Percentiles rank a stretch among this genome's conserved stretches.
Evolutionary conservation across 208 protist genomes (phyloP).

Genomic region (Lotmaria passim): DNA sequence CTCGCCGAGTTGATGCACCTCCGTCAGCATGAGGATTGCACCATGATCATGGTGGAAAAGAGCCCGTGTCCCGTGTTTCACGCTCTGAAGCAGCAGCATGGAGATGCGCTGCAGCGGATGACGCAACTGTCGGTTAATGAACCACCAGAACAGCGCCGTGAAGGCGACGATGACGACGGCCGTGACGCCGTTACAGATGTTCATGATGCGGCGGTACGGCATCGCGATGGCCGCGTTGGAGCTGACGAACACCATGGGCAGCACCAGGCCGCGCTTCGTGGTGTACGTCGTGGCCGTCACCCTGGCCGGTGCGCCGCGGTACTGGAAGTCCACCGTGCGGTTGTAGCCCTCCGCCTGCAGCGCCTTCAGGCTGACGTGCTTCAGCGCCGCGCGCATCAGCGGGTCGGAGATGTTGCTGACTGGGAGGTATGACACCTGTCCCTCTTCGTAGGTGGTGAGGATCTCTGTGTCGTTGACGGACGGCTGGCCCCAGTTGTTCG

Average conservation of each 20-base stretch:
- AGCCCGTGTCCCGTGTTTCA: background rate
- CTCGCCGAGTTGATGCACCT: constrained; percentile 10
- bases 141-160: constrained; percentile 7
- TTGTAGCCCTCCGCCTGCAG: constrained; percentile 11
- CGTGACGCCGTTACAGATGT: constrained; percentile 19
- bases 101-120: constrained; percentile 12
- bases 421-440: constrained; percentile 11
- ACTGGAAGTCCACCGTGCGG: constrained; percentile 8
- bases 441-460: background rate
- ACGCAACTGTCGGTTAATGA: constrained; percentile 7
- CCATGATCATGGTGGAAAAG: background rate
- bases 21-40: background rate
- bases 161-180: constrained; percentile 7
- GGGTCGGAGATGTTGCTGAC: constrained; percentile 36
- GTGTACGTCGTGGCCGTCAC: constrained; percentile 5
- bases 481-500: constrained; percentile 36
- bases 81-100: background rate
- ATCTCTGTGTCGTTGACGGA: constrained; percentile 13
- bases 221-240: constrained; percentile 1
- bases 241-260: constrained; percentile 22
- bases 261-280: background rate
- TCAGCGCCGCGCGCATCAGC: constrained; percentile 41
- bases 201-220: constrained; percentile 18
- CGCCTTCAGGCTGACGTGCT: constrained; percentile 26
- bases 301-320: background rate